Evolutionary conservation across 495 filamentous ascomycete genomes (phyloP).

Genomic region (Hypoxylon lienhwacheense): DNA sequence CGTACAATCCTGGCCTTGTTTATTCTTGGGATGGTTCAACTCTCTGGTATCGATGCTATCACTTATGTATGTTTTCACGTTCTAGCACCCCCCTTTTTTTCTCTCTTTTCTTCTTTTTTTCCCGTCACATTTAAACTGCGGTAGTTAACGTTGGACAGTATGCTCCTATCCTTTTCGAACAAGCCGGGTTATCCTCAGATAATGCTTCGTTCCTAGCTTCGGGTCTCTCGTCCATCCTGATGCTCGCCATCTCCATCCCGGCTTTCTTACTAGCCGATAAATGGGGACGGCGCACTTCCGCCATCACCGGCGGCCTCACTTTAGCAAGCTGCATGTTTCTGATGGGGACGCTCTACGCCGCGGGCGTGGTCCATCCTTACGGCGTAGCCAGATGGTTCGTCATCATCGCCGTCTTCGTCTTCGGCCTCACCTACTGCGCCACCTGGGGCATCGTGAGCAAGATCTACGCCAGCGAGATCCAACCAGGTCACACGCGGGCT

Average conservation of each 20-base stretch:
- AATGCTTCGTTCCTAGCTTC: constrained; percentile 56
- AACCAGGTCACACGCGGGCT: constrained; percentile 57
- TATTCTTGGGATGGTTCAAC: constrained; percentile 53
- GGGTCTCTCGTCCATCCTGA: constrained; percentile 54
- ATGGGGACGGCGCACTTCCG: constrained; percentile 64
- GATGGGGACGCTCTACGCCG: constrained; percentile 52
- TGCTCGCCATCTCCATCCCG: constrained; percentile 51
- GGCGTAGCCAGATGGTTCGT: constrained; percentile 60
- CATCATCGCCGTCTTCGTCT: constrained; percentile 52
- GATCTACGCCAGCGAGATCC: constrained; percentile 61
- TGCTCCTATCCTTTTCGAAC: constrained; percentile 54
- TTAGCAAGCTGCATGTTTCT: constrained; percentile 46
- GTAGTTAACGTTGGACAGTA: constrained; percentile 46
- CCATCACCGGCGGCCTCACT: constrained; percentile 58
- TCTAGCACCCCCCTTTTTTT: neutral
- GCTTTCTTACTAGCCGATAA: constrained; percentile 60
- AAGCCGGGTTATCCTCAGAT: constrained; percentile 49
- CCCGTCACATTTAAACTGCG: neutral
- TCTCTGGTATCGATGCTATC: constrained; percentile 56
- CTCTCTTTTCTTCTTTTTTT: neutral
- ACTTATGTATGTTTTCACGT: constrained; percentile 50
- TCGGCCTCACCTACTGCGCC: constrained; percentile 39
- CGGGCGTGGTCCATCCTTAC: constrained; percentile 47
- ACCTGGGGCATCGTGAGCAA: constrained; percentile 61
- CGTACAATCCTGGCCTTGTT: constrained; percentile 51